These are phyloP conservation scores for Cyclotella baltica DNA, from an alignment of 108 stramenopile genomes.

Conservation along the genomic window DNA sequence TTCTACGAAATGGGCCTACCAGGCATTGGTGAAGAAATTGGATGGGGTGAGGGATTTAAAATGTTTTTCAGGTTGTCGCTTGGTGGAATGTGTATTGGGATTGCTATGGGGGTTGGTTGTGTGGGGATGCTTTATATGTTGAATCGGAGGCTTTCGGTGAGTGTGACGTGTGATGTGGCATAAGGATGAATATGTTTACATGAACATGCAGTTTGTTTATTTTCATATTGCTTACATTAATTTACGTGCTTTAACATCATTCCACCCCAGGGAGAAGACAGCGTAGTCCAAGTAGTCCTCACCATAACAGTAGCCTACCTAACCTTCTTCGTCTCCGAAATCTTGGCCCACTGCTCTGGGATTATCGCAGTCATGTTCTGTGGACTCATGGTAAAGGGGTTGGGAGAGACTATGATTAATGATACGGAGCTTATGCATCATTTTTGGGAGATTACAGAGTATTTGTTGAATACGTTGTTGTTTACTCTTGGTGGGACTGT, in stretches of 20 bases:
- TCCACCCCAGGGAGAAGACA: slow-evolving; percentile 35
- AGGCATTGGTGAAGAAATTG: slow-evolving; percentile 59
- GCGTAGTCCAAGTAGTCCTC: slow-evolving; percentile 80
- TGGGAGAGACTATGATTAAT: slow-evolving; percentile 68
- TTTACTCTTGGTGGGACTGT: slow-evolving; percentile 92
- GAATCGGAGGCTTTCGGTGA: slow-evolving; percentile 61
- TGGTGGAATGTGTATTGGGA: slow-evolving; percentile 82
- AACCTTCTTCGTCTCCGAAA: slow-evolving; percentile 82
- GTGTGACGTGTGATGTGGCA: too few species aligned
- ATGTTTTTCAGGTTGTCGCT: slow-evolving; percentile 79
- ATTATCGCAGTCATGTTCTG: slow-evolving; percentile 77
- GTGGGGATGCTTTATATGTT: slow-evolving; percentile 51
- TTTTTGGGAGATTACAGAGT: slow-evolving; percentile 80
- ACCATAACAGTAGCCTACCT: slow-evolving; percentile 83
- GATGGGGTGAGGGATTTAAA: slow-evolving; percentile 44
- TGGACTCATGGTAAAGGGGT: slow-evolving; percentile 65
- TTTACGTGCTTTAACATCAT: background rate
- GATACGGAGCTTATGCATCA: slow-evolving; percentile 72
- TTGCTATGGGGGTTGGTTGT: slow-evolving; percentile 62
- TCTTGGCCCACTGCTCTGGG: slow-evolving; percentile 65
- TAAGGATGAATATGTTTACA: too few species aligned
- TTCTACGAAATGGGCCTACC: slow-evolving; percentile 54
- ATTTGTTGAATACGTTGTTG: slow-evolving; percentile 90
- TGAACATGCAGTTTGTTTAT: slow-evolving; percentile 41
- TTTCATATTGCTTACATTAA: slow-evolving; percentile 75